These are phyloP conservation scores for Naganishia liquefaciens DNA, from an alignment of 1,284 basidiomycete species.

Conservation along the genomic window DNA sequence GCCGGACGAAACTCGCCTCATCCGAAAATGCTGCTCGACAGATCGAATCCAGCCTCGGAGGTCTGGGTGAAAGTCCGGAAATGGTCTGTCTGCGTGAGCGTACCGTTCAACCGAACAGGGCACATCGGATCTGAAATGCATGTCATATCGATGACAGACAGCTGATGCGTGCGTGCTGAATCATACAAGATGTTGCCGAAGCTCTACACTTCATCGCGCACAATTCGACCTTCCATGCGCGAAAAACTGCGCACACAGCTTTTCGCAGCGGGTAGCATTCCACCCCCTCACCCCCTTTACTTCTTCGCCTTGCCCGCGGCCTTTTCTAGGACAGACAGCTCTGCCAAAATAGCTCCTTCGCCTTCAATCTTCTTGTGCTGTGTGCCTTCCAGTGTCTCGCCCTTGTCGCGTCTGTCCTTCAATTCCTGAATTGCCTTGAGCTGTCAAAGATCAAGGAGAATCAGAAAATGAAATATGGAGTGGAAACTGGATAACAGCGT, in stretches of 20 bases:
- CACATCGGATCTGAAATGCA: neutral
- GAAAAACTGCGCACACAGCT: no score
- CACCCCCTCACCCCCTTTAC: neutral
- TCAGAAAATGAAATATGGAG: constrained; percentile 20
- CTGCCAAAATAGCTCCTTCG: constrained; percentile 77
- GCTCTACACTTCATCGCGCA: no score
- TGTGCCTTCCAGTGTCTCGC: constrained; percentile 86
- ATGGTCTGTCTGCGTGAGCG: neutral
- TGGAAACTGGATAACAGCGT: constrained; percentile 38
- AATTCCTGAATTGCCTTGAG: constrained; percentile 94
- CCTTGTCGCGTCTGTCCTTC: constrained; percentile 81
- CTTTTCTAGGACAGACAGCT: constrained; percentile 62
- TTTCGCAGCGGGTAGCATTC: no score
- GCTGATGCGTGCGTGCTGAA: constrained; percentile 7
- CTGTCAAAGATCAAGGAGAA: constrained; percentile 59
- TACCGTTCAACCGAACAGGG: no score
- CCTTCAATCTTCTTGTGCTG: constrained; percentile 94
- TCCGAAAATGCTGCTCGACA: no score
- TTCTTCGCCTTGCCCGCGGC: constrained; percentile 31
- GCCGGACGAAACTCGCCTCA: no score
- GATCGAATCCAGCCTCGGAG: no score
- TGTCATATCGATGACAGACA: no score
- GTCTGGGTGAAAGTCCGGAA: no score
- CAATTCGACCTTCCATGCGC: no score
- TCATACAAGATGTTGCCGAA: constrained; percentile 14